Evolutionary conservation across 495 filamentous ascomycete genomes (phyloP), one percentile per base, ranked within the genome.

Genomic region (Trichoderma asperelloides): DNA sequence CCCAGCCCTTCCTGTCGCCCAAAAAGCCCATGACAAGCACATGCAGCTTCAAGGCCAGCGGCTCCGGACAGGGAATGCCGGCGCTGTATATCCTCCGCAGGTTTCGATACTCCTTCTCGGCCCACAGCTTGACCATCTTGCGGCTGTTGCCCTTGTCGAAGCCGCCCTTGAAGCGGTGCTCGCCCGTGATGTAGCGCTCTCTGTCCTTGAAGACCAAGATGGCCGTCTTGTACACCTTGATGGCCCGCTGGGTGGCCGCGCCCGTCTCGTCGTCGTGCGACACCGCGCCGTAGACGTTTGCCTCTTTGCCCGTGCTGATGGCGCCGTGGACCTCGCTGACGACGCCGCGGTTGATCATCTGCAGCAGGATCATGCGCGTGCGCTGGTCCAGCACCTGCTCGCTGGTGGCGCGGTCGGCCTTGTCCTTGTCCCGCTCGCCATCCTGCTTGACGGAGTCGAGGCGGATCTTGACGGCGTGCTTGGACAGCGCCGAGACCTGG

Each of bases 171-270:
- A 83, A 82, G 39, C 96, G 82, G 77, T 92, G 91, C 75, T 98
- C 95, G 66, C 96, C 95, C 1, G 88, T 89, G 41, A 98, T 91
- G 74, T 98, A 98, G 69, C 91, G 90, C 72, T 96, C 92, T 51
- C 95, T 86, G 77, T 98, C 94, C 79, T 98, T 98, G 86, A 98
- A 98, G 5, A 93, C 91, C 45, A 98, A 78, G 67, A 97, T 97
- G 55, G 88, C 89, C 0, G 96, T 98, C 81, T 98, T 98, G 85
- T 98, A 98, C 27, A 98, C 90, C 77, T 98, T 98, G 79, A 98
- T 92, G 16, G 95, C 95, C 63, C 91, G 87, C 39, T 81, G 76
- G 23, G 77, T 69, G 0, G 74, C 68, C 8, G 70, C 67, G 69
- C 91, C 87, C 33, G 79, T 71, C 11, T 80, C 71, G 18, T 79